Percentiles rank a stretch among this genome's conserved stretches.
Evolutionary conservation across 345 rosid genomes (phyloP).

Genomic region (Tarenaya hassleriana): DNA sequence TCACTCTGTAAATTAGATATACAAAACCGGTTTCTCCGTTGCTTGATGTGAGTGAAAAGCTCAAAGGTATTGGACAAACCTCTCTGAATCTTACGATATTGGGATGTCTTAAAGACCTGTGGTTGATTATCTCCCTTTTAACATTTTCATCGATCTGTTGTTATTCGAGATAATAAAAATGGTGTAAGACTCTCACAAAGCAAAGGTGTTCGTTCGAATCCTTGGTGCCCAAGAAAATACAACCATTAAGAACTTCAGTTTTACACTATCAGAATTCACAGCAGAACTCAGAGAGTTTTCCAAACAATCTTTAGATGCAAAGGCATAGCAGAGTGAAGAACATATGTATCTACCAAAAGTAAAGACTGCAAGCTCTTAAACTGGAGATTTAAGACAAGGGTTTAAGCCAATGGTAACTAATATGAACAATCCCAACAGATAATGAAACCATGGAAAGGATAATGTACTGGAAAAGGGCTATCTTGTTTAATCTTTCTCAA

Average conservation of each 20-base stretch:
- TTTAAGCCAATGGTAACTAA: background rate
- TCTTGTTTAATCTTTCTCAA: too few relatives aligned
- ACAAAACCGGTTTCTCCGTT: background rate
- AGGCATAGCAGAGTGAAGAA: too few relatives aligned
- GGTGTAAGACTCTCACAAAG: too few relatives aligned
- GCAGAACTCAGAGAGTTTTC: too few relatives aligned
- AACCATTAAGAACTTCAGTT: constrained; percentile 3
- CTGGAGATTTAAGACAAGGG: too few relatives aligned
- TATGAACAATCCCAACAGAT: too few relatives aligned
- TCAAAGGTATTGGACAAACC: constrained; percentile 31
- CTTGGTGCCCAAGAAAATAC: background rate
- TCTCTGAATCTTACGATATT: constrained; percentile 80
- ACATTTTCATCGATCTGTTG: constrained; percentile 81
- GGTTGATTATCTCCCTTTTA: constrained; percentile 75
- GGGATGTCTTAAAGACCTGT: constrained; percentile 74
- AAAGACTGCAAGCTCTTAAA: too few relatives aligned
- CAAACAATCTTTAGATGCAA: too few relatives aligned
- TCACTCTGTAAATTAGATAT: background rate
- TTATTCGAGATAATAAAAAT: background rate
- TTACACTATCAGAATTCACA: background rate
- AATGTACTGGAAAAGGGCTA: too few relatives aligned
- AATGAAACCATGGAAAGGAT: too few relatives aligned
- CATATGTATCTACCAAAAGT: too few relatives aligned
- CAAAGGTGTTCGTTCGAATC: too few relatives aligned
- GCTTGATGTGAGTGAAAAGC: background rate